Base-by-base conservation (phyloP, 495 filamentous ascomycete species). In the Baudoinia panamericana region DNA sequence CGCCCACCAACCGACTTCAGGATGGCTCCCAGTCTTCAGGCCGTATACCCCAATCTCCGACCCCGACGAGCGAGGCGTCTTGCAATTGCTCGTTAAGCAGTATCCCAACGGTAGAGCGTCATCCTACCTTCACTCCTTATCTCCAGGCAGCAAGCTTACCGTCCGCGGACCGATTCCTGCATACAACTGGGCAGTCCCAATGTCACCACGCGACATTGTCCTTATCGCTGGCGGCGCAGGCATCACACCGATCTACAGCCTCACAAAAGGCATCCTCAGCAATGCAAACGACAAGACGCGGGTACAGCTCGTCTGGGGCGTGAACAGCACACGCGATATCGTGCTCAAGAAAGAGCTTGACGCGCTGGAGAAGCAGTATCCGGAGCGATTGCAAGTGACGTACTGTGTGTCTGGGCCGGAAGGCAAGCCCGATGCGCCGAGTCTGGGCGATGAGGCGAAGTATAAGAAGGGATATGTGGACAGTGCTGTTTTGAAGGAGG, bases 71-170 rank as follows among this genome's bases (percentile, higher is more conserved):
- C 38, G 30, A 24, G 51, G 51, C 23, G 24, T 41, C 13, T 43
- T 54, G 1, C 30, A 50, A 29, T 45, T 82, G 2, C 63, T 78
- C 39, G 66, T 82, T 4, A 82, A 80, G 54, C 61, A 65, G 35
- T 82, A 82, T 54, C 75, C 76, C 4, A 57, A 69, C 36, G 76
- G 76, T 39, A 73, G 71, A 59, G 67, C 68, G 42, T 76, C 71
- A 56, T 62, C 59, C 0, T 66, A 80, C 44, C 46, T 82, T 11
- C 78, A 82, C 60, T 68, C 65, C 11, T 60, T 82, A 5, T 45
- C 63, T 19, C 75, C 76, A 1, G 78, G 78, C 11, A 66, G 76
- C 45, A 64, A 58, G 3, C 58, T 80, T 16, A 67, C 64, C 19
- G 69, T 80, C 39, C 52, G 62, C 5, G 61, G 63, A 0, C 60